Base-by-base conservation (phyloP, 139 green algal genomes). In the Choricystis sp. region DNA sequence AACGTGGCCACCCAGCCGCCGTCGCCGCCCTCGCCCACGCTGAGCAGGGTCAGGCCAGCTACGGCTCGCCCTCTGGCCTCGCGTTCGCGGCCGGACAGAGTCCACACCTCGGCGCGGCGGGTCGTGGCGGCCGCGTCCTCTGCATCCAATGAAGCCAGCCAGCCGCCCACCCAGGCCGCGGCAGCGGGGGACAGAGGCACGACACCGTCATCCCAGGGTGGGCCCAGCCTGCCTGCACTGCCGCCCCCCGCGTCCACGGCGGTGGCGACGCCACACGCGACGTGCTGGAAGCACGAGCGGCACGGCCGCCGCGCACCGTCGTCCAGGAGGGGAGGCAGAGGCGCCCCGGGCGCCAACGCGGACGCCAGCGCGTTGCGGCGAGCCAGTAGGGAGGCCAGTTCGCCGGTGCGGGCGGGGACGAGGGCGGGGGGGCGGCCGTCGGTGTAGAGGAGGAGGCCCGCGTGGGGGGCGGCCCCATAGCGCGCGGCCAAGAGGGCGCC, bases 401-500 rank as follows among this genome's bases (percentile, higher is more conserved):
- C 76, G 29, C 26, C 52, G 25, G 73, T 63, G 23, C 74, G 60
- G 55, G 69, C 55, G 3, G 22, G 3, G 21, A 79, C 61, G 22
- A 73, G 56, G 60, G 59, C 29, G 5, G 71, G 66, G 58, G 66
- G 55, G 52, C 52, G 31, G 19, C 66, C 49, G 9, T n/a, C 27
- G 9, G 71, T 76, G 73, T 86, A 87, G 77, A 79, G 90, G 22
- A 95, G 77, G 64, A 94, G 67, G 20, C 87, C 88, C 23, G 67
- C 64, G 23, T 72, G 60, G 24, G 77, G 64, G 24, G 52, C 24
- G 3, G 22, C 24, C 23, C 78, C 67, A 61, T 95, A 94, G 3
- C 88, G 74, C 56, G 84, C 81, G 67, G 87, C 72, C 77, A 94
- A 78, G 23, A 92, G 76, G 65, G 95, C 79, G 52, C 89, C 72